Conservation (phyloP, 164 flowering plant genomes). For the Paratinospora sagittata region DNA sequence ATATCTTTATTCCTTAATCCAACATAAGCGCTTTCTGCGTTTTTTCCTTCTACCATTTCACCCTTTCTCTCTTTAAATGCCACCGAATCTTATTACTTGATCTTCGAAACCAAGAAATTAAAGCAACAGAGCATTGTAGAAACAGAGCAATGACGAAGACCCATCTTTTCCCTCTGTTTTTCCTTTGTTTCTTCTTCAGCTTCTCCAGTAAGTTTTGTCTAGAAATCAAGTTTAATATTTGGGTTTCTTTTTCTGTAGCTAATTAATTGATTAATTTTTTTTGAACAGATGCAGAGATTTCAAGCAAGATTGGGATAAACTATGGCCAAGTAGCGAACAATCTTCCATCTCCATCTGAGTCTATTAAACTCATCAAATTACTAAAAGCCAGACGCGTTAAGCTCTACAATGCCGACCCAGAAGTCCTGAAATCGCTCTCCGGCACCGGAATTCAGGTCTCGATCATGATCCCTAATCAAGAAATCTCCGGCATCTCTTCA, state of each 20-base stretch:
- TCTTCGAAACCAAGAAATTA: too few relatives aligned
- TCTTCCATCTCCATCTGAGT: slow-evolving; percentile 53
- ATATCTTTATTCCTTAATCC: not conserved
- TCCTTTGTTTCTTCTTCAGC: not conserved
- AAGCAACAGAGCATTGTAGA: too few relatives aligned
- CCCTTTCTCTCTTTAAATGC: not conserved
- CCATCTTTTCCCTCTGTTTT: not conserved
- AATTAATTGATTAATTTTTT: not conserved
- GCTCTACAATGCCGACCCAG: slow-evolving; percentile 65
- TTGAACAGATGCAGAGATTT: slow-evolving; percentile 44
- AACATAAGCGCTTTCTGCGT: not conserved
- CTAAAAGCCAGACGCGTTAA: slow-evolving; percentile 64
- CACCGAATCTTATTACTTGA: too few relatives aligned
- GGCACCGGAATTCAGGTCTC: slow-evolving; percentile 54
- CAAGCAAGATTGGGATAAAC: slow-evolving; percentile 52
- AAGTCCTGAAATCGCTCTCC: slow-evolving; percentile 52
- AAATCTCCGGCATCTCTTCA: slow-evolving; percentile 47
- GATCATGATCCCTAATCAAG: slow-evolving; percentile 73
- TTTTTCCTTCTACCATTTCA: not conserved
- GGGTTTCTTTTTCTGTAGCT: slow-evolving; percentile 2
- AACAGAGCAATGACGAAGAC: not conserved
- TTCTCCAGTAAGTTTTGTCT: slow-evolving; percentile 2
- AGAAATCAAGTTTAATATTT: not conserved
- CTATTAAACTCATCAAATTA: slow-evolving; percentile 50
- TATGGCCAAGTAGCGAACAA: slow-evolving; percentile 86